Evolutionary conservation across 352 stramenopile species (phyloP), one percentile per base, ranked within the genome.

Genomic region (Pythium phragmiticola): DNA sequence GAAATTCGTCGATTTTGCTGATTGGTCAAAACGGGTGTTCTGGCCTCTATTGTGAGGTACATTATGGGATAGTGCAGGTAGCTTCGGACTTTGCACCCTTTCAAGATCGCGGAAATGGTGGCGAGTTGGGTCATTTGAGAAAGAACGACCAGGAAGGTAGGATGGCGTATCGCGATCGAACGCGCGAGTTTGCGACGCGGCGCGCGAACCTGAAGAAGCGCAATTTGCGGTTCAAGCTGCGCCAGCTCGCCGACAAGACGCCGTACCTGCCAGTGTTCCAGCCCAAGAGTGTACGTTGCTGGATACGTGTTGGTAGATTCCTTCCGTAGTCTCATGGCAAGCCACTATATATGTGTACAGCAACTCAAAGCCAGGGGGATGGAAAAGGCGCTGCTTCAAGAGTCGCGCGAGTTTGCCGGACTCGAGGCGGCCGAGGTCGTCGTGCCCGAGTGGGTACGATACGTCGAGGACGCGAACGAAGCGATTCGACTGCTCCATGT

Each of bases 131-230:
- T 50, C 23, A 63, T 34, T 26, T 39, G 17, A 56, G 19, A 36
- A 13, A n/a, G 17, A 23, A 14, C 12, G 17, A 2, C 34, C 3
- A 13, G 34, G 7, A 6, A 39, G 34, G 7, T 16, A 36, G 8
- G 45, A 90, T 92, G 82, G 82, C 79, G 64, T 72, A 88, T 59
- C 77, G 82, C 2, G 75, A 92, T 54, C 77, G 87, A 14, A 87
- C 80, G 36, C 53, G 63, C 14, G 68, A 77, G 52, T 92, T 87
- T 64, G 9, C 23, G 2, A 63, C 72, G 67, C 70, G 78, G 0
- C 73, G 82, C 12, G 58, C 49, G 4, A 80, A 78, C 16, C 63
- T 88, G 28, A 77, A 80, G 59, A 82, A 76, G 68, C 77, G 75
- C 39, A 84, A 84, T 43, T 51, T 88, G 67, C 68, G 78, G 43